Evolutionary conservation across 306 rosid genomes (phyloP), one percentile per base, ranked within the genome.

Genomic region (Spatholobus suberectus): DNA sequence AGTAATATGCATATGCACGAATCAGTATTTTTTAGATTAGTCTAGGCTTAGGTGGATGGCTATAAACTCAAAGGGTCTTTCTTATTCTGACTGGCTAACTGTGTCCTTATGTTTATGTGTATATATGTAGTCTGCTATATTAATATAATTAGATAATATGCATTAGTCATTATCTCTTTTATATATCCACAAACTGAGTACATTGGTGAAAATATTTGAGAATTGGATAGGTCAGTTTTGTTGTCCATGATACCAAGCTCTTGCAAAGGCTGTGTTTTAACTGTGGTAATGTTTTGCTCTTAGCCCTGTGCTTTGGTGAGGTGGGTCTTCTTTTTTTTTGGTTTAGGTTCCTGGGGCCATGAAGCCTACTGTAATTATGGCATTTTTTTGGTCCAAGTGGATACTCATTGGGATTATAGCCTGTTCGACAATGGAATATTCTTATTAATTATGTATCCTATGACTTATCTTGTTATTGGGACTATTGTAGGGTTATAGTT

Each of bases 401-500:
- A 77, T 82, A 81, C 85, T 82, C 75, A 73, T 80, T 75, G 89
- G 94, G 86, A 79, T 87, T 90, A 73, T 81, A 85, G 85, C 70
- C 88, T 90, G 86, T 76, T 84, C 90, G 80, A 70, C 91, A 88
- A 38, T 87, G 90, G 82, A 81, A 32, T 87, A 65, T 88, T 70
- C 86, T 76, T 86, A 88, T 92, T 85, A 79, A 83, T 83, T 78
- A 67, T 65, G 87, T 83, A 87, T 82, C 94, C 88, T 90, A 77
- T 91, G 85, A 90, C 94, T 91, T 92, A 91, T 90, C 49, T 85
- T 90, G 79, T 90, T 88, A 88, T 90, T 91, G 96, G 89, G 96
- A 92, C 86, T 90, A 70, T 90, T 93, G 97, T 93, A 92, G 97
- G 98, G 89, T 96, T 93, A 15, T 62, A 93, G 97, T 91, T 79